Conservation (phyloP, 371 early-diverging fungal genomes). For the Chytridium lagenaria region DNA sequence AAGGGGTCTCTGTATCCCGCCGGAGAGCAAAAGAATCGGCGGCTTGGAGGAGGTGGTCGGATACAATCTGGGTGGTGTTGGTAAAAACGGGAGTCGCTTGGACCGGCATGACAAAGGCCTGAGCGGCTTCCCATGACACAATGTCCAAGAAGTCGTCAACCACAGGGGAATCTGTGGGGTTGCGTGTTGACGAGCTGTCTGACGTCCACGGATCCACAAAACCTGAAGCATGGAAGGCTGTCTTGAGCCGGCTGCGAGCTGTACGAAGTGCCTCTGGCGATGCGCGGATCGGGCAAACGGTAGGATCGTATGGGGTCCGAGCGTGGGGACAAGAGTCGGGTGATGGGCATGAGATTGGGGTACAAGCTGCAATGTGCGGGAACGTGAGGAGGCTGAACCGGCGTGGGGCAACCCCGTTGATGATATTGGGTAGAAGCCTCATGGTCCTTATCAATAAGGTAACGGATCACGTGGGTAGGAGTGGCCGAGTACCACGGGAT, state of each 20-base stretch:
- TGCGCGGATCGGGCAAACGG: not conserved
- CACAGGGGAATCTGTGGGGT: not conserved
- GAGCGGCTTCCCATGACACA: not conserved
- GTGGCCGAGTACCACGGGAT: not conserved
- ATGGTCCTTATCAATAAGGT: not conserved
- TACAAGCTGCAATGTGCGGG: not conserved
- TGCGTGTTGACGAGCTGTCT: not conserved
- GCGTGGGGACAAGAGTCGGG: not conserved
- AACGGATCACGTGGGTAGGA: not conserved
- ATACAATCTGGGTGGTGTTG: not conserved
- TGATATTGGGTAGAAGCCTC: not conserved
- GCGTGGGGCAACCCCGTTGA: not conserved
- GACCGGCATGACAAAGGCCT: constrained; percentile 1
- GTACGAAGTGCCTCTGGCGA: constrained; percentile 3
- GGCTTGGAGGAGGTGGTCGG: no score
- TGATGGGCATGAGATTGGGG: not conserved
- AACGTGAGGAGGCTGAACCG: not conserved
- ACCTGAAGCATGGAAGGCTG: not conserved
- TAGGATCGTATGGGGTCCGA: not conserved
- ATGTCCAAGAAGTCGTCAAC: not conserved
- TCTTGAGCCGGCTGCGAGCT: constrained; percentile 1
- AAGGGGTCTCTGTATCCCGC: no score
- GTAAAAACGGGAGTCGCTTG: constrained; percentile 14
- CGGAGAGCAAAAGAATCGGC: not conserved
- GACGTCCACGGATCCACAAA: not conserved